Evolutionary conservation across 148 eudicot species (phyloP).

Genomic region (Rhododendron williamsianum): DNA sequence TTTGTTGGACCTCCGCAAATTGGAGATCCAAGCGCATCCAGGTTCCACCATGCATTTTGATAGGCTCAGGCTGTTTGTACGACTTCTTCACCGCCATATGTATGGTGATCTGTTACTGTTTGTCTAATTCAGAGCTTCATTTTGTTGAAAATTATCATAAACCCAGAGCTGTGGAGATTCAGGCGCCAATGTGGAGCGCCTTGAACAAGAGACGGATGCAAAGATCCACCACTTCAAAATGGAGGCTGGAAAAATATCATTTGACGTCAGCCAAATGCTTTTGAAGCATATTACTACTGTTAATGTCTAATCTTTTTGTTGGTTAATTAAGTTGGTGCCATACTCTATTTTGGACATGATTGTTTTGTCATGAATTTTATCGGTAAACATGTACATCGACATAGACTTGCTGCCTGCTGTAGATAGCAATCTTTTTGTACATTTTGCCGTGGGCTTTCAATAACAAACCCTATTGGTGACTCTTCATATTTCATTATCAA

Average conservation of each 20-base stretch:
- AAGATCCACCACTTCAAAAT: conserved; percentile 57
- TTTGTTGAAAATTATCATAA: not conserved
- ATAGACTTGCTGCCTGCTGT: not conserved
- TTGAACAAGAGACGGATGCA: conserved; percentile 59
- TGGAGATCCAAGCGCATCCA: not conserved
- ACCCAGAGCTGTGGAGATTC: conserved; percentile 83
- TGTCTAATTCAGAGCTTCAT: not conserved
- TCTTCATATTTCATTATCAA: not conserved
- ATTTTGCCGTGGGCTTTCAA: not conserved
- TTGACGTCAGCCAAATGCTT: conserved; percentile 70
- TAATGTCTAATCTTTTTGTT: conserved; percentile 30
- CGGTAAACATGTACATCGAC: not conserved
- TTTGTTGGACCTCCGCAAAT: not conserved
- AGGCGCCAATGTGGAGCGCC: conserved; percentile 85
- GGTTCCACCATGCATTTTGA: not conserved
- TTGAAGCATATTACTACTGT: conserved; percentile 69
- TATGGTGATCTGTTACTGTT: not conserved
- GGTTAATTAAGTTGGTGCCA: not conserved
- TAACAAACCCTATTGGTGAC: not conserved
- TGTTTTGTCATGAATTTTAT: not conserved
- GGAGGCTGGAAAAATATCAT: conserved; percentile 56
- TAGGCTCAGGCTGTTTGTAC: not conserved
- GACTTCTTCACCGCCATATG: not conserved
- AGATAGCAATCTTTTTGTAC: not conserved
- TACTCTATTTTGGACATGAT: not conserved